Base-by-base conservation (phyloP, 208 protist genomes). In the Willaertia magna region DNA sequence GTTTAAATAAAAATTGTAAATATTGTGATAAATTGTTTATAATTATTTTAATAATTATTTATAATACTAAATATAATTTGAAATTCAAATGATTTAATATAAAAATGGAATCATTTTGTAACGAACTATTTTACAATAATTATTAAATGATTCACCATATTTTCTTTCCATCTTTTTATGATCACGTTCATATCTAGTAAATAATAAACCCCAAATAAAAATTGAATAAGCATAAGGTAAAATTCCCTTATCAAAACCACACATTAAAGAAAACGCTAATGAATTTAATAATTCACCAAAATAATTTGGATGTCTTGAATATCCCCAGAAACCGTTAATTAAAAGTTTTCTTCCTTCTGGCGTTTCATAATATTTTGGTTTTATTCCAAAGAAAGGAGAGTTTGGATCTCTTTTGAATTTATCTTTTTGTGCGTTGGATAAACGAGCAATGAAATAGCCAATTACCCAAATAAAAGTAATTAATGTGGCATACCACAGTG, bases 321-420 rank as follows among this genome's bases (percentile, higher is more conserved):
- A 43, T 44, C 16, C 9, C 74, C 74, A 78, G 16, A 78, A 46
- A 16, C 74, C 74, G 44, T 16, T 46, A 0, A 26, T 26, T 7
- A 78, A 26, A 26, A 78, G 34, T 26, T 78, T 78, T 26, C 22
- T 78, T 78, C 74, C 74, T 78, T 78, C 34, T 1, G 9, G 14
- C 6, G 74, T 46, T 14, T 42, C 30, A 46, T 44, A 44, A 46
- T 78, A 78, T n/a, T 44, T 46, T 44, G 30, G 34, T 26, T 78
- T 78, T 9, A 78, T 78, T 46, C 30, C 30, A 42, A 40, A 43
- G 74, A 78, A 78, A 7, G 74, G 30, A 40, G 30, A 14, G n/a
- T 78, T 78, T 78, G 74, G 74, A 46, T 78, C 74, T 78, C 74
- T 78, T 39, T 78, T 78, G 40, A 78, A 78, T n/a, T 42, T 46